phyloP scores from a whole-genome alignment of 1,139 yeast genomes.

The Saccharomyces pastorianus region DNA sequence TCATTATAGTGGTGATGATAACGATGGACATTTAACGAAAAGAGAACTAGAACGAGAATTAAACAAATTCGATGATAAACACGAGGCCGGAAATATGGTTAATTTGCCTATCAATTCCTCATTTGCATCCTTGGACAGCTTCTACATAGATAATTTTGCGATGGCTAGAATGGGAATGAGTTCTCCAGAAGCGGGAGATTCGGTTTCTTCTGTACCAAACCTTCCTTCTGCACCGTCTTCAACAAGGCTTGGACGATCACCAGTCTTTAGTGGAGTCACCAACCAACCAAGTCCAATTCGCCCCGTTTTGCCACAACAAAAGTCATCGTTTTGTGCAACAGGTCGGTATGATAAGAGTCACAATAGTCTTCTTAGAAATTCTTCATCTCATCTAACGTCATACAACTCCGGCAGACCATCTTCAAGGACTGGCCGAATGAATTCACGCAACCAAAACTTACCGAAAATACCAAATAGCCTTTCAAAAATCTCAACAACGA shows the following conservation, averaged over 20 bases:
- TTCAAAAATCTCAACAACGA: neutral
- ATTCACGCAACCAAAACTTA: neutral
- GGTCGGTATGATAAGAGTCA: neutral
- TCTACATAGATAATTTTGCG: constrained; percentile 48
- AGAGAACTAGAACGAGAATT: constrained; percentile 7
- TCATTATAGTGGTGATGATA: constrained; percentile 37
- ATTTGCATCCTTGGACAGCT: constrained; percentile 69
- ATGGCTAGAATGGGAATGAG: constrained; percentile 20
- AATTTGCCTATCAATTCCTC: constrained; percentile 58
- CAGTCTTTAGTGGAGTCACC: neutral
- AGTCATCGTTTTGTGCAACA: neutral
- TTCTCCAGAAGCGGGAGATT: constrained; percentile 3
- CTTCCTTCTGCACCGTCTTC: neutral
- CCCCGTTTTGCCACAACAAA: neutral
- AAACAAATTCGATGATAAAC: constrained; percentile 31
- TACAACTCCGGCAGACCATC: constrained; percentile 5
- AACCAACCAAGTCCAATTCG: neutral
- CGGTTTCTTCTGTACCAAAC: constrained; percentile 2
- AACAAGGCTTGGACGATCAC: neutral
- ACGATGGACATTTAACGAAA: constrained; percentile 40
- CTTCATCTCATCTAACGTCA: constrained; percentile 4
- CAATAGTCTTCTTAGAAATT: constrained; percentile 2
- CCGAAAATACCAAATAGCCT: neutral
- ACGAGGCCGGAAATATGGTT: constrained; percentile 34
- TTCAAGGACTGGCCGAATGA: constrained; percentile 5